These are phyloP conservation scores for Suillus clintonianus DNA, from an alignment of 768 basidiomycete genomes.

Conservation along the genomic window DNA sequence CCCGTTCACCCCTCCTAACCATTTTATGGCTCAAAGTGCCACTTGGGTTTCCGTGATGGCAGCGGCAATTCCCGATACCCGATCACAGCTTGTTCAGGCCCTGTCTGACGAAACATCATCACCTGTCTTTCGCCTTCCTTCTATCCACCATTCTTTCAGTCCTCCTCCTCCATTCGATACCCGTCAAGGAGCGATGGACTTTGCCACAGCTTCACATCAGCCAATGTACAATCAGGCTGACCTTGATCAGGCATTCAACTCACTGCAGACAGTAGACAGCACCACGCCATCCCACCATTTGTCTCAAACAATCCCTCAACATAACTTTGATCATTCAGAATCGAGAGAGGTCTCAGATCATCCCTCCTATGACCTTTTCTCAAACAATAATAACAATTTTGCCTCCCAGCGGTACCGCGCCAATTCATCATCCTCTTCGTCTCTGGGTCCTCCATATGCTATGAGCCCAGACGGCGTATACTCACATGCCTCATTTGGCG, in stretches of 20 bases:
- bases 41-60: conserved; percentile 39
- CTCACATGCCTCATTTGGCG: conserved; percentile 58
- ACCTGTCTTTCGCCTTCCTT: conserved; percentile 35
- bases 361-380: conserved; percentile 65
- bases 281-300: conserved; percentile 40
- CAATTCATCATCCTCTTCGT: conserved; percentile 72
- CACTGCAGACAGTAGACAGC: conserved; percentile 41
- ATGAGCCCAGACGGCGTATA: conserved; percentile 61
- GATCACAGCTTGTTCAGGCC: conserved; percentile 50
- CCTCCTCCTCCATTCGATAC: conserved; percentile 50
- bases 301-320: conserved; percentile 35
- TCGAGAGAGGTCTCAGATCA: conserved; percentile 56
- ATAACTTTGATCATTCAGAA: conserved; percentile 54
- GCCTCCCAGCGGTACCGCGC: conserved; percentile 65
- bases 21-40: conserved; percentile 41
- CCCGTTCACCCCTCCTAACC: conserved; percentile 20
- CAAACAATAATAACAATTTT: conserved; percentile 48
- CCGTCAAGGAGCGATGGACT: conserved; percentile 51
- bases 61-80: conserved; percentile 58
- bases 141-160: conserved; percentile 28
- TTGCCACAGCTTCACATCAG: conserved; percentile 38
- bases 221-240: conserved; percentile 54
- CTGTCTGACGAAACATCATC: conserved; percentile 27
- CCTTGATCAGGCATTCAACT: conserved; percentile 58
- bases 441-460: conserved; percentile 57